Evolutionary conservation across 306 rosid genomes (phyloP).

Genomic region (Astragalus glycyphyllos): DNA sequence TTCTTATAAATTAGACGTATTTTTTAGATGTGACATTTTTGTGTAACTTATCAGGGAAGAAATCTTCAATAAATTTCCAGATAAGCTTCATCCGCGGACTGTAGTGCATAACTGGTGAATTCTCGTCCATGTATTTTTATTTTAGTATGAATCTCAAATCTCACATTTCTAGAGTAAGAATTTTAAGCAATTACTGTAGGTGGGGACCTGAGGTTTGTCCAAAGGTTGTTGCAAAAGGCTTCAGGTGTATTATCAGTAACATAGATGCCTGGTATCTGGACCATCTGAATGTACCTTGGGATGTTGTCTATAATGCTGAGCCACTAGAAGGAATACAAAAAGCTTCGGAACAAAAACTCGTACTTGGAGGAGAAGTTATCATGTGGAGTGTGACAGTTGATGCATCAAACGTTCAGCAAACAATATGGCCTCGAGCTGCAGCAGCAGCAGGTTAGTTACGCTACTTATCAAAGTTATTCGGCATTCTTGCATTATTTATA

Average conservation of each 20-base stretch:
- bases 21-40: constrained; percentile 38
- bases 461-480: neutral
- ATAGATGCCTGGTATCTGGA: constrained; percentile 97
- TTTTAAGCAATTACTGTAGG: constrained; percentile 55
- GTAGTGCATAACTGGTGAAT: constrained; percentile 91
- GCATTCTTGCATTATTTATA: neutral
- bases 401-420: constrained; percentile 83
- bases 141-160: constrained; percentile 9
- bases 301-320: constrained; percentile 68
- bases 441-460: constrained; percentile 86
- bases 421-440: constrained; percentile 99
- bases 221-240: constrained; percentile 79
- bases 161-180: constrained; percentile 27
- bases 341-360: constrained; percentile 68
- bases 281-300: constrained; percentile 92
- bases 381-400: constrained; percentile 93
- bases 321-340: constrained; percentile 75
- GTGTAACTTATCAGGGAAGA: constrained; percentile 81
- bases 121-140: constrained; percentile 38
- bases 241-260: constrained; percentile 92
- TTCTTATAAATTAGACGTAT: constrained; percentile 3
- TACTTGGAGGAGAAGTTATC: constrained; percentile 98
- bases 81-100: constrained; percentile 81
- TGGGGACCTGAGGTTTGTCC: constrained; percentile 87
- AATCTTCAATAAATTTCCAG: constrained; percentile 76